Percentiles rank a stretch among this genome's conserved stretches.
phyloP scores from a whole-genome alignment of 305 asterid species.

The Fraxinus ornus region DNA sequence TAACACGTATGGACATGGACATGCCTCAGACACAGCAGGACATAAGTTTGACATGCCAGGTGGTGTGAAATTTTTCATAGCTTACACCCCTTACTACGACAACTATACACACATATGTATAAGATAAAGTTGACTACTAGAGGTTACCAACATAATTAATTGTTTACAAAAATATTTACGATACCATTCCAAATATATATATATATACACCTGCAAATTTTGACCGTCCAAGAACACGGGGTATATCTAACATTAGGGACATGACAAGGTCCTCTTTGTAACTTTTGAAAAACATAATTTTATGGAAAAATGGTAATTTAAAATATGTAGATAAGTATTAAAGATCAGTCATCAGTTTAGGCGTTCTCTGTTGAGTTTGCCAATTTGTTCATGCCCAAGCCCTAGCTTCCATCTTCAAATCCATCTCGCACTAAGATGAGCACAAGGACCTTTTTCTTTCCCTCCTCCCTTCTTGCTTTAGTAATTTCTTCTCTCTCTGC shows the following conservation, averaged over 20 bases:
- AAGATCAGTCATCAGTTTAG: not conserved
- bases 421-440: not conserved
- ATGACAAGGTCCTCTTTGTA: not conserved
- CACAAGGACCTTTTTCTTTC: not conserved
- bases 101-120: too few species aligned
- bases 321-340: not conserved
- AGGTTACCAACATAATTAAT: too few species aligned
- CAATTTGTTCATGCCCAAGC: not conserved
- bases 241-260: not conserved
- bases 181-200: too few species aligned
- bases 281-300: not conserved
- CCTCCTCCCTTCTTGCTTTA: not conserved
- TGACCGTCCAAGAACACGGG: not conserved
- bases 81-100: not conserved
- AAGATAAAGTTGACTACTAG: too few species aligned
- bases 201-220: not conserved
- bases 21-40: not conserved
- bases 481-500: not conserved
- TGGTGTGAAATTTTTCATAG: not conserved
- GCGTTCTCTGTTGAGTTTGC: not conserved
- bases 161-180: too few species aligned
- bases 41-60: not conserved
- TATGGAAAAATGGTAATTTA: not conserved
- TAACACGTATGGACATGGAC: not conserved
- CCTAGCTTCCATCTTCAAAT: not conserved